phyloP scores from a whole-genome alignment of 805 yeast species.

The Hanseniaspora nectarophila region DNA sequence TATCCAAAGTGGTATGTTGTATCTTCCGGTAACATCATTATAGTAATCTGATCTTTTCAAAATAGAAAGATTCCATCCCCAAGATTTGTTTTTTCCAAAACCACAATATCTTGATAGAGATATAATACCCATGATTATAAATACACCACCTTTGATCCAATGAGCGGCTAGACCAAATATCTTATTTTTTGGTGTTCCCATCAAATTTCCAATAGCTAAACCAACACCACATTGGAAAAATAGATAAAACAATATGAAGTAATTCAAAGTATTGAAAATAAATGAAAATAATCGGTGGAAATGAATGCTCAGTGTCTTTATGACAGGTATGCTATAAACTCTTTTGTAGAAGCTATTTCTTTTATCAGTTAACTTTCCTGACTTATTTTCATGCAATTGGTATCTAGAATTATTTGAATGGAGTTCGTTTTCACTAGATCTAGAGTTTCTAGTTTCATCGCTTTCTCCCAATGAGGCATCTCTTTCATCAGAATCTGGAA shows the following conservation, averaged over 20 bases:
- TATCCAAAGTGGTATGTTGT: constrained; percentile 17
- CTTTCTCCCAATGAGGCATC: not conserved
- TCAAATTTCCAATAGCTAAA: constrained; percentile 48
- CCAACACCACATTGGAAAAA: constrained; percentile 45
- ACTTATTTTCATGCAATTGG: not conserved
- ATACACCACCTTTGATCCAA: constrained; percentile 91
- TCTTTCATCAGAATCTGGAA: not conserved
- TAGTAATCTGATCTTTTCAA: constrained; percentile 19
- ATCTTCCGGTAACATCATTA: constrained; percentile 22
- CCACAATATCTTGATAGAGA: constrained; percentile 86
- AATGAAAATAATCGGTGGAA: constrained; percentile 24
- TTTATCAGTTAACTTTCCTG: constrained; percentile 8
- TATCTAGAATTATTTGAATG: constrained; percentile 17
- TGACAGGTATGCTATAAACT: constrained; percentile 27
- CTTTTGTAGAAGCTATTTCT: constrained; percentile 30
- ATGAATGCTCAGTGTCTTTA: constrained; percentile 20
- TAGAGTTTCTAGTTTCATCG: constrained; percentile 10
- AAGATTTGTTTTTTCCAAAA: constrained; percentile 58
- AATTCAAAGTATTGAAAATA: constrained; percentile 43
- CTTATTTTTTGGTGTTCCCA: constrained; percentile 49
- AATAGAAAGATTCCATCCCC: constrained; percentile 74
- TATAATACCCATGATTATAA: constrained; percentile 59
- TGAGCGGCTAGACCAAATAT: constrained; percentile 85
- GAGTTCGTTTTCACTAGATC: constrained; percentile 22
- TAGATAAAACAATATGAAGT: constrained; percentile 52